Evolutionary conservation across 192 early-diverging fungal genomes (phyloP), one percentile per base, ranked within the genome.

Genomic region (Linnemannia elongata): DNA sequence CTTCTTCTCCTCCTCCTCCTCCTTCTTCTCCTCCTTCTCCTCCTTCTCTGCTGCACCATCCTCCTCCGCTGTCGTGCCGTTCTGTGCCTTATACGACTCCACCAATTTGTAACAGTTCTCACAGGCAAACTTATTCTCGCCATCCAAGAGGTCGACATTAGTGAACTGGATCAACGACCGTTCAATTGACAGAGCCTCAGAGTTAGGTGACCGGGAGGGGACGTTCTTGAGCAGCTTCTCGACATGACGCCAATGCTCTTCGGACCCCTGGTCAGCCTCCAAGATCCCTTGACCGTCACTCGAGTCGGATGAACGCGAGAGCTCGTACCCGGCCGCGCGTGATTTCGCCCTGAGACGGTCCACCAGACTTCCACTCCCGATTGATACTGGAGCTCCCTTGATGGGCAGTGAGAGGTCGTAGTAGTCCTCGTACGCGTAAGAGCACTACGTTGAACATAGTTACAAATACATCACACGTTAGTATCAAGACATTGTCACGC

Each of bases 401-500:
- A 94, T 89, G 5, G 92, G 90, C 69, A 94, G 60, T 27, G 92
- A 94, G 6, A 94, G 72, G 55, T 95, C 93, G 75, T 93, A 78
- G 85, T 90, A 95, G 36, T 95, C 88, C 83, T 94, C 93, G 69
- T 91, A 93, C 36, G 88, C 83, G 76, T 90, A 93, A 2, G 91
- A 91, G 27, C 75, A 79, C 88, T 89, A 75, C 2, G 30, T 4
- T 9, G 55, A 9, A 27, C 39, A 66, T 38, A 36, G 9, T n/a
- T 69, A 20, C 5, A 36, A 9, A 18, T 9, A 18, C 18, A 60
- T 24, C 33, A 13, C 33, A 8, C 30, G 22, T 41, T 78, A 47
- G 42, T 30, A 41, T 41, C 30, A 13, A 47, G 33, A 57, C 15
- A 7, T 38, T 10, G 49, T 20, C 9, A 6, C 18, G 15, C 12